phyloP scores from a whole-genome alignment of 2,329 filamentous ascomycete species.

The Diaporthe citrichinensis region DNA sequence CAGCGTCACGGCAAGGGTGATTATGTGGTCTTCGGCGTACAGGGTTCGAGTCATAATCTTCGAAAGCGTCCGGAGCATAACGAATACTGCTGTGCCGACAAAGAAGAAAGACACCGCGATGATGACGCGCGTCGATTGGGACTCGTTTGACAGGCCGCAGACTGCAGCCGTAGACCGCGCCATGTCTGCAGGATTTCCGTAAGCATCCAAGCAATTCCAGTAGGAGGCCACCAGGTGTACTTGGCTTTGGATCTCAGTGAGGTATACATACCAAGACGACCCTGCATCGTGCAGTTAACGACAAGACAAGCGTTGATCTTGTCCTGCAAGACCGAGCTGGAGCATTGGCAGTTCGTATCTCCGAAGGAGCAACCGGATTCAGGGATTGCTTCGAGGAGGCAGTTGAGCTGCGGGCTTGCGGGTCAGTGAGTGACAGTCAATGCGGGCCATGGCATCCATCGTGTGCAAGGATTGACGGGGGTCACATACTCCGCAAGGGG shows the following conservation, averaged over 20 bases:
- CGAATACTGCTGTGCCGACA: slow-evolving; percentile 6
- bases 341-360: slow-evolving; percentile 35
- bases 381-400: slow-evolving; percentile 32
- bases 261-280: slow-evolving; percentile 32
- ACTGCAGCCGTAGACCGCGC: slow-evolving; percentile 21
- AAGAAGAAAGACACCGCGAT: slow-evolving; percentile 32
- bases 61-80: slow-evolving; percentile 25
- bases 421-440: slow-evolving; percentile 3
- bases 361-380: slow-evolving; percentile 23
- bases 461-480: slow-evolving; percentile 2
- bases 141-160: slow-evolving; percentile 33
- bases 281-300: slow-evolving; percentile 40
- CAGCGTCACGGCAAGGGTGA: slow-evolving; percentile 26
- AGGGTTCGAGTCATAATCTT: slow-evolving; percentile 35
- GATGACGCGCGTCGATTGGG: slow-evolving; percentile 25
- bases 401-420: slow-evolving; percentile 30
- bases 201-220: not conserved
- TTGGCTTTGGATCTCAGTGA: not conserved
- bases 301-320: slow-evolving; percentile 29
- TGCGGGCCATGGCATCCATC: not conserved
- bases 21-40: slow-evolving; percentile 37
- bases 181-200: slow-evolving; percentile 8
- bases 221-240: not conserved
- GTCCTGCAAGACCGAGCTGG: slow-evolving; percentile 14
- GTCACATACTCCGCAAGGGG: slow-evolving; percentile 37